A percentile compares a stretch with the other conserved stretches of the same genome.
These are phyloP conservation scores for Coemansia sp. DNA, from an alignment of 192 early-diverging fungal species.

Conservation along the genomic window DNA sequence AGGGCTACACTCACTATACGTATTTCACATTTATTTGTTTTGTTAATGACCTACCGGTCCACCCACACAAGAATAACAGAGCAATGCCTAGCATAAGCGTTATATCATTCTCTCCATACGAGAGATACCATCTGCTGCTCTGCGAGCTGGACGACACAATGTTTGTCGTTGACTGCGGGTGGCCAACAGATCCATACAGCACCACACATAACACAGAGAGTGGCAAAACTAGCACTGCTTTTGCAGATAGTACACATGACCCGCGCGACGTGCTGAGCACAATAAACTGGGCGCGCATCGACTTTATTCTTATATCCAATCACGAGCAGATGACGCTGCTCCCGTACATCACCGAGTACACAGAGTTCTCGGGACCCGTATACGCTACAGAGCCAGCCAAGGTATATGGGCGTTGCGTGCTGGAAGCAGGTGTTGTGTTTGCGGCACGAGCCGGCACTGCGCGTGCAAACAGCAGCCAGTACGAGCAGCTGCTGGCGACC, in stretches of 20 bases:
- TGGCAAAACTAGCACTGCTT: slow-evolving; percentile 11
- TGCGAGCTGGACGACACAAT: slow-evolving; percentile 55
- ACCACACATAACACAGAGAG: slow-evolving; percentile 4
- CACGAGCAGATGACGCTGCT: slow-evolving; percentile 72
- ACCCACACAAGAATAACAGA: not conserved
- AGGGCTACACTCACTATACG: too few relatives aligned
- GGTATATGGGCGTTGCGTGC: slow-evolving; percentile 63
- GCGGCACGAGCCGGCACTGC: not conserved
- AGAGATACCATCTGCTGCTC: slow-evolving; percentile 44
- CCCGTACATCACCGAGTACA: slow-evolving; percentile 82
- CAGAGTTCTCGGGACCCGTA: slow-evolving; percentile 72
- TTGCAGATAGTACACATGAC: not conserved
- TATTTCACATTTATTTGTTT: too few relatives aligned
- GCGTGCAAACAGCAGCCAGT: not conserved
- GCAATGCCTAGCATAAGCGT: slow-evolving; percentile 52
- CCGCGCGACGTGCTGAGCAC: slow-evolving; percentile 47
- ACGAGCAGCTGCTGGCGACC: not conserved
- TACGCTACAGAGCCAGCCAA: slow-evolving; percentile 81
- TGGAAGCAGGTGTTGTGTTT: slow-evolving; percentile 33
- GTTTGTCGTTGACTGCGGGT: slow-evolving; percentile 56
- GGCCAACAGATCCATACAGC: slow-evolving; percentile 25
- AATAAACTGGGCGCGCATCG: slow-evolving; percentile 67
- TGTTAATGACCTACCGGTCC: too few relatives aligned
- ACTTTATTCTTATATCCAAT: slow-evolving; percentile 76
- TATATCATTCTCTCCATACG: slow-evolving; percentile 45